These are phyloP conservation scores for Tolypocladium nubicola DNA, from an alignment of 2,329 filamentous ascomycete species.

Conservation along the genomic window DNA sequence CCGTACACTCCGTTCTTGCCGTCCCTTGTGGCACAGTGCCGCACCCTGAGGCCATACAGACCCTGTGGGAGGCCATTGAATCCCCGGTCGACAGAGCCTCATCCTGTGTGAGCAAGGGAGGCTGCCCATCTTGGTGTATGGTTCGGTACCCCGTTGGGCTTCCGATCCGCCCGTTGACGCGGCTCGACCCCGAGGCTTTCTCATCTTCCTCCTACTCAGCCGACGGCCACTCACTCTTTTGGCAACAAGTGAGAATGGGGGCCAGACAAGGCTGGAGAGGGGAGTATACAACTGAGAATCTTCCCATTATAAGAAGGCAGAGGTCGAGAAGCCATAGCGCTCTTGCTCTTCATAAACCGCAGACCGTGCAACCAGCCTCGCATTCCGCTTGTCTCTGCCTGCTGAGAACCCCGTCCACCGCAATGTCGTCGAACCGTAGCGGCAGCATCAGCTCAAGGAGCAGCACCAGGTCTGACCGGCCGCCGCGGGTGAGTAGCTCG, in stretches of 20 bases:
- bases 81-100: neutral
- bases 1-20: neutral
- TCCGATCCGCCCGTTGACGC: neutral
- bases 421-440: constrained; percentile 5
- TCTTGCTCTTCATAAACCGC: neutral
- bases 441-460: constrained; percentile 3
- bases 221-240: neutral
- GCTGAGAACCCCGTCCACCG: neutral
- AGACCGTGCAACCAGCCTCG: neutral
- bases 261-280: neutral
- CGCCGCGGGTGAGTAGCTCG: neutral
- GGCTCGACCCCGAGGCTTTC: neutral
- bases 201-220: neutral
- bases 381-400: neutral
- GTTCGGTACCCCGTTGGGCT: neutral
- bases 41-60: neutral
- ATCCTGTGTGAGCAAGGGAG: neutral
- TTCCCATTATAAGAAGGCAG: neutral
- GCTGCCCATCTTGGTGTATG: neutral
- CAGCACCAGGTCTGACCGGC: constrained; percentile 2
- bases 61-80: neutral
- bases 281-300: neutral
- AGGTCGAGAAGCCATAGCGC: neutral
- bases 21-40: neutral
- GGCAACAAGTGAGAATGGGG: neutral